Conservation (phyloP, 352 stramenopile genomes). For the Phytophthora vignae region DNA sequence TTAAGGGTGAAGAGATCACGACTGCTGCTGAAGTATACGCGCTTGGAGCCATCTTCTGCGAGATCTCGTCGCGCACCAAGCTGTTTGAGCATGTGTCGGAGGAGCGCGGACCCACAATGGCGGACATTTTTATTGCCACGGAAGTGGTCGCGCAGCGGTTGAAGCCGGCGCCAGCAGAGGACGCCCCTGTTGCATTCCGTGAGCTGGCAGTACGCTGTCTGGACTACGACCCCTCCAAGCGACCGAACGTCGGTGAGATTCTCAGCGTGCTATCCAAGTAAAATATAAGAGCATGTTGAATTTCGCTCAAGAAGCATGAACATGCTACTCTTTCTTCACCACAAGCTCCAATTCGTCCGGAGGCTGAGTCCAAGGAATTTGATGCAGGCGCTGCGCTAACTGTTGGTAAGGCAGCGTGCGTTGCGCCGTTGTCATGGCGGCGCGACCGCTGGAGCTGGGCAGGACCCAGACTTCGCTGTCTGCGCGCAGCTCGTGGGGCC, state of each 20-base stretch:
- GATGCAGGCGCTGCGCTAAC: slow-evolving; percentile 65
- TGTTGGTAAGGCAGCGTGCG: slow-evolving; percentile 75
- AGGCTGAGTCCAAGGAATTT: slow-evolving; percentile 56
- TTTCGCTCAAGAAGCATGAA: neutral
- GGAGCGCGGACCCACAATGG: slow-evolving; percentile 61
- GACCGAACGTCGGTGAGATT: slow-evolving; percentile 54
- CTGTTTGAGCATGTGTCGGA: slow-evolving; percentile 55
- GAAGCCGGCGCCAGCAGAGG: slow-evolving; percentile 47
- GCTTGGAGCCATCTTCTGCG: slow-evolving; percentile 77
- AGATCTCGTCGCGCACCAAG: slow-evolving; percentile 58
- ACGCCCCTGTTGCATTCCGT: slow-evolving; percentile 57
- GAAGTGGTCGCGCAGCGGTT: slow-evolving; percentile 56
- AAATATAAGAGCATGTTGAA: slow-evolving; percentile 23
- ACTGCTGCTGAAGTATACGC: slow-evolving; percentile 70
- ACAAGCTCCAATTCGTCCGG: slow-evolving; percentile 44
- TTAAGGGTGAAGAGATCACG: slow-evolving; percentile 56
- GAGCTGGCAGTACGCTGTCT: slow-evolving; percentile 54
- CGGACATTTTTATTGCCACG: slow-evolving; percentile 68
- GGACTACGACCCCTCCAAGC: slow-evolving; percentile 54
- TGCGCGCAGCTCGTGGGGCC: slow-evolving; percentile 64
- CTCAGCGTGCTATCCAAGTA: slow-evolving; percentile 42
- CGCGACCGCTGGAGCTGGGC: slow-evolving; percentile 83
- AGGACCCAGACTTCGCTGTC: slow-evolving; percentile 87
- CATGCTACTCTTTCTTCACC: slow-evolving; percentile 26
- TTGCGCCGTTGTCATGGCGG: slow-evolving; percentile 81